Base-by-base conservation (phyloP, 345 rosid genomes). In the Atalantia buxifolia region DNA sequence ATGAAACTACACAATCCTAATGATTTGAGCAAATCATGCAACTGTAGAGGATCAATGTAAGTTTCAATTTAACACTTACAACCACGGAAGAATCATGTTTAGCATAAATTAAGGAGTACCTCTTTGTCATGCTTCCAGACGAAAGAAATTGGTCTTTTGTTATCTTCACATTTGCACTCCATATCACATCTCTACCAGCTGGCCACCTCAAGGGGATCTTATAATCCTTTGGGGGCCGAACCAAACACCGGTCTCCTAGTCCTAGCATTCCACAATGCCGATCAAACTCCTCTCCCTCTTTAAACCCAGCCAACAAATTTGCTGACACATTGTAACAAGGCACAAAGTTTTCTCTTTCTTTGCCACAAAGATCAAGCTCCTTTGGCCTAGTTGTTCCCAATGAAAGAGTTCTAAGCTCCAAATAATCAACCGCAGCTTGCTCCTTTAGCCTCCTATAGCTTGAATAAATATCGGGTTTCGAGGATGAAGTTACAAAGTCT, bases 161-260 rank as follows among this genome's bases (percentile, higher is more conserved):
- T 67, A 97, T 90, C 93, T 93, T 93, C 79, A 97, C 93, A 80
- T 97, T 97, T 77, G 89, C 98, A 75, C 90, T 94, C 98, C 99
- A 97, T 84, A 97, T 97, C 71, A 94, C 93, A 85, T 97, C 98
- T 84, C 91, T 87, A 79, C 98, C 98, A 80, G 88, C 85, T 6
- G 99, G 99, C 99, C 99, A 96, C 75, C 92, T 86, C 57, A 94
- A 86, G 40, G 99, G 98, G 78, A 86, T 92, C 87, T 96, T 94
- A 82, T 96, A 96, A 65, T 94, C 98, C 87, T 90, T 92, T 13
- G 99, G 98, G 76, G 99, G 90, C 71, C 93, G 99, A 84, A 92
- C 87, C 74, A 96, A 79, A 87, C 98, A 96, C 78, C 82, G 77
- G 57, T 84, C 86, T 24, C 76, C 78, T 33, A 78, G 86, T 82